Conservation (phyloP, 768 basidiomycete species). For the Flagelloscypha sp. region DNA sequence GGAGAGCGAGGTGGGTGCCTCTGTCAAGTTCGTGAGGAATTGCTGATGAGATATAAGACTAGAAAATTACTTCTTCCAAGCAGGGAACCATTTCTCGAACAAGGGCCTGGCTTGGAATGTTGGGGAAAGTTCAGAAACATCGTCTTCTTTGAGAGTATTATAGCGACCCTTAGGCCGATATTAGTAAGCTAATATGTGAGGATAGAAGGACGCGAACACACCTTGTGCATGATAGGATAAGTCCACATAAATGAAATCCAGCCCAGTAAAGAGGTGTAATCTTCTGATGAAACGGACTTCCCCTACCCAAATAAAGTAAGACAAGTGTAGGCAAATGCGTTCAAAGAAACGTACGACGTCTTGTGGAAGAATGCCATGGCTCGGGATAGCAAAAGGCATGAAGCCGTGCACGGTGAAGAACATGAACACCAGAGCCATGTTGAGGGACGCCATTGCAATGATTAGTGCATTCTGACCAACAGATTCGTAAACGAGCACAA, state of each 20-base stretch:
- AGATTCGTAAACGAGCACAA: too few species aligned
- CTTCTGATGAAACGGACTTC: constrained; percentile 34
- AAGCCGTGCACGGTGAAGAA: too few species aligned
- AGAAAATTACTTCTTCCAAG: not conserved
- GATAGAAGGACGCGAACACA: too few species aligned
- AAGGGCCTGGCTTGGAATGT: constrained; percentile 36
- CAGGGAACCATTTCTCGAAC: constrained; percentile 12
- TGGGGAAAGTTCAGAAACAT: constrained; percentile 41
- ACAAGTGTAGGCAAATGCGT: not conserved
- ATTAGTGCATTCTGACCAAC: too few species aligned
- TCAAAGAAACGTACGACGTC: constrained; percentile 31
- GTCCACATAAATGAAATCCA: constrained; percentile 44
- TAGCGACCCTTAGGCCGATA: too few species aligned
- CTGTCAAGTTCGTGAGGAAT: not conserved
- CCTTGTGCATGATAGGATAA: constrained; percentile 30
- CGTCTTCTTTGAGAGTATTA: constrained; percentile 34
- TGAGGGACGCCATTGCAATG: too few species aligned
- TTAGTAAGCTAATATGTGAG: too few species aligned
- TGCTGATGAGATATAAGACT: not conserved
- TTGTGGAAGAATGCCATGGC: constrained; percentile 22
- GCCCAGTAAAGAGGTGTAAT: constrained; percentile 40
- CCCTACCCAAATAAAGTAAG: constrained; percentile 15
- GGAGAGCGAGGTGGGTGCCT: not conserved
- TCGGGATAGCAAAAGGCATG: constrained; percentile 39
- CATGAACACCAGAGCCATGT: too few species aligned